These are phyloP conservation scores for Aureococcus anophagefferens DNA, from an alignment of 108 stramenopile species.

Conservation along the genomic window DNA sequence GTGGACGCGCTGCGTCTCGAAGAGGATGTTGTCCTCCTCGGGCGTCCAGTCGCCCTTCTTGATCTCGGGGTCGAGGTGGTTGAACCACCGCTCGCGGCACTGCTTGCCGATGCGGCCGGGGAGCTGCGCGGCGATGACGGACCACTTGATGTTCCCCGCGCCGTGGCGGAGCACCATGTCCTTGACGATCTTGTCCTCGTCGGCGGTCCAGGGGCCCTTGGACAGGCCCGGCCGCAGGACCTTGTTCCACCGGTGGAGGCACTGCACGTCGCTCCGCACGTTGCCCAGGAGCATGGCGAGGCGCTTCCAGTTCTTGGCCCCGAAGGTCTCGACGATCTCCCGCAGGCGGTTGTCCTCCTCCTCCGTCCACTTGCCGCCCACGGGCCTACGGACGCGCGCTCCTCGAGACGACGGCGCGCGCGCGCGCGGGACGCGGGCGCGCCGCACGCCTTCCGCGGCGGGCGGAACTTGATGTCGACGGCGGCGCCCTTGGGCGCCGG, in stretches of 20 bases:
- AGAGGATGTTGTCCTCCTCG: conserved; percentile 41
- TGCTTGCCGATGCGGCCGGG: conserved; percentile 59
- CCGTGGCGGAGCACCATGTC: conserved; percentile 20
- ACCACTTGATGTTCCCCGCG: conserved; percentile 9
- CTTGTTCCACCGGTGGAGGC: conserved; percentile 59
- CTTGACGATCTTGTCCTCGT: conserved; percentile 13
- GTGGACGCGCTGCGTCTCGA: conserved; percentile 16
- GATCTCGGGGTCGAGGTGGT: conserved; percentile 59
- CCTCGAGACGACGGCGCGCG: no score
- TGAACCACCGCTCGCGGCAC: conserved; percentile 66
- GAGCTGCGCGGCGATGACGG: conserved; percentile 29
- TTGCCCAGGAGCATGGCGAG: conserved; percentile 26
- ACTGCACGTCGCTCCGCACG: conserved; percentile 35
- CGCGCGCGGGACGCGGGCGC: no score
- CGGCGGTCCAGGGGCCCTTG: conserved; percentile 30
- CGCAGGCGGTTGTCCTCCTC: conserved; percentile 41
- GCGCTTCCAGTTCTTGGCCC: conserved; percentile 48
- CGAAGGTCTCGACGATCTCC: conserved; percentile 39
- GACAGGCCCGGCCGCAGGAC: conserved; percentile 48
- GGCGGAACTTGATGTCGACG: not conserved
- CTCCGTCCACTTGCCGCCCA: conserved; percentile 42
- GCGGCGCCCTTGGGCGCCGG: not conserved
- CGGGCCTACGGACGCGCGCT: no score
- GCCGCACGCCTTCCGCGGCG: not conserved
- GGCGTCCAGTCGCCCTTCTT: conserved; percentile 51